Percentiles rank a stretch among this genome's conserved stretches.
Evolutionary conservation across 1,284 basidiomycete species (phyloP).

Genomic region (Leccinum solheimii): DNA sequence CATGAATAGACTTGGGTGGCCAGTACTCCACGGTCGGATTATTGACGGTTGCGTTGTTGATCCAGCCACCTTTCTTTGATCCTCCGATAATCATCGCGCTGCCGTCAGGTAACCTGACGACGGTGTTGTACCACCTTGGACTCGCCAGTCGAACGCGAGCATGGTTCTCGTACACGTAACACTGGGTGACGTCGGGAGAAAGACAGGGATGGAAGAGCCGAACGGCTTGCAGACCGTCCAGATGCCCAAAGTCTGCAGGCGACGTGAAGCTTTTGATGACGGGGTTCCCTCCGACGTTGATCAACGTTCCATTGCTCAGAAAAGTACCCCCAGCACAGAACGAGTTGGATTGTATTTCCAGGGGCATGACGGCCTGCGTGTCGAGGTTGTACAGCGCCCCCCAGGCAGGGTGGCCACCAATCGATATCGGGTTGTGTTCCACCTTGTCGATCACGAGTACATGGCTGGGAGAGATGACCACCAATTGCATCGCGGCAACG

Average conservation of each 20-base stretch:
- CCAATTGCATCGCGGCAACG: constrained; percentile 34
- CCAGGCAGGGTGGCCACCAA: constrained; percentile 79
- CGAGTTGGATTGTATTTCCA: constrained; percentile 76
- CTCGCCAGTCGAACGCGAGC: constrained; percentile 64
- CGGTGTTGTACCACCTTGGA: constrained; percentile 78
- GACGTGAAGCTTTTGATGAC: constrained; percentile 62
- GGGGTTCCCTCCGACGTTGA: constrained; percentile 79
- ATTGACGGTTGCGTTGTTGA: constrained; percentile 74
- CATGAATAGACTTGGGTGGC: constrained; percentile 71
- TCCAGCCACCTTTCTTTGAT: constrained; percentile 77
- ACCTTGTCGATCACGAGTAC: constrained; percentile 81
- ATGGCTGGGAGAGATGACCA: constrained; percentile 68
- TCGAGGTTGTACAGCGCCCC: constrained; percentile 70
- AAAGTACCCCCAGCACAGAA: constrained; percentile 86
- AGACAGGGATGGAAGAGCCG: constrained; percentile 74
- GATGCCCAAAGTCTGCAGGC: constrained; percentile 72
- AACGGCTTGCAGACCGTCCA: constrained; percentile 72
- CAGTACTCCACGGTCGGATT: constrained; percentile 83
- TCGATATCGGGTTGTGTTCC: constrained; percentile 76
- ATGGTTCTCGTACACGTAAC: constrained; percentile 68
- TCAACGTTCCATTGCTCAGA: constrained; percentile 69
- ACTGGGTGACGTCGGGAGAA: constrained; percentile 46
- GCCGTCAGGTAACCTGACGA: constrained; percentile 68
- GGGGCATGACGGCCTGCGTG: constrained; percentile 60
- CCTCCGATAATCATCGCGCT: constrained; percentile 83